A percentile compares a stretch with the other conserved stretches of the same genome.
phyloP scores from a whole-genome alignment of 2,329 filamentous ascomycete species.

The Beauveria bassiana region DNA sequence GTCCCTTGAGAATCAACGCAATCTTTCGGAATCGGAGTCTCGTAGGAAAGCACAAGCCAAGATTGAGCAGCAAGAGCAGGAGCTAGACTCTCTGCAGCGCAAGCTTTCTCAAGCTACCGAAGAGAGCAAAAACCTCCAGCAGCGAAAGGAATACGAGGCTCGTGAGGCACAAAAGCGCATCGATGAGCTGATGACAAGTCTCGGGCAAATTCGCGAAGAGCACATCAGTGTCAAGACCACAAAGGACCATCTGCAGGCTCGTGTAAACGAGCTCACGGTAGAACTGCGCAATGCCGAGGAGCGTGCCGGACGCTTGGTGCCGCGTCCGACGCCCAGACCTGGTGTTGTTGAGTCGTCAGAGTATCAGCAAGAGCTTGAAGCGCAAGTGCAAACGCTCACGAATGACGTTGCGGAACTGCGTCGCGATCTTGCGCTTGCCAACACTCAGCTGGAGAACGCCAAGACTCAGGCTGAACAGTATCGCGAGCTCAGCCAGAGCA shows the following conservation, averaged over 20 bases:
- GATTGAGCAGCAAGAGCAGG: conserved; percentile 70
- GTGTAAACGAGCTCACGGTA: conserved; percentile 81
- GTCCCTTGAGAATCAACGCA: conserved; percentile 84
- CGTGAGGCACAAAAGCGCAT: conserved; percentile 86
- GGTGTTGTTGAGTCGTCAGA: conserved; percentile 36
- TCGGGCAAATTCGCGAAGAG: conserved; percentile 78
- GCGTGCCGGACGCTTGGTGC: conserved; percentile 71
- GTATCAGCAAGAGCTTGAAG: conserved; percentile 43
- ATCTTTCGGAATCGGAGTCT: conserved; percentile 72
- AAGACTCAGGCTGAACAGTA: conserved; percentile 80
- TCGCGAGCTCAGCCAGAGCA: conserved; percentile 75
- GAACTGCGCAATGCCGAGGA: conserved; percentile 88
- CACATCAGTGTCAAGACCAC: conserved; percentile 79
- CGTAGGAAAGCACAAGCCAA: conserved; percentile 71
- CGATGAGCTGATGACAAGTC: conserved; percentile 76
- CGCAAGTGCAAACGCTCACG: conserved; percentile 70
- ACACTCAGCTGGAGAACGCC: conserved; percentile 71
- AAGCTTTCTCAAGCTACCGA: conserved; percentile 78
- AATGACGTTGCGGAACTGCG: conserved; percentile 81
- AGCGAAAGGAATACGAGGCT: conserved; percentile 84
- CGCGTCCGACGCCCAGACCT: conserved; percentile 61
- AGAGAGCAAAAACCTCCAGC: conserved; percentile 71
- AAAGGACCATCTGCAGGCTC: conserved; percentile 78
- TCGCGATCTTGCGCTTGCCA: conserved; percentile 75
- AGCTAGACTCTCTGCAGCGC: conserved; percentile 70